Evolutionary conservation across 495 filamentous ascomycete genomes (phyloP).

Genomic region (Hypoxylon subgilvum): DNA sequence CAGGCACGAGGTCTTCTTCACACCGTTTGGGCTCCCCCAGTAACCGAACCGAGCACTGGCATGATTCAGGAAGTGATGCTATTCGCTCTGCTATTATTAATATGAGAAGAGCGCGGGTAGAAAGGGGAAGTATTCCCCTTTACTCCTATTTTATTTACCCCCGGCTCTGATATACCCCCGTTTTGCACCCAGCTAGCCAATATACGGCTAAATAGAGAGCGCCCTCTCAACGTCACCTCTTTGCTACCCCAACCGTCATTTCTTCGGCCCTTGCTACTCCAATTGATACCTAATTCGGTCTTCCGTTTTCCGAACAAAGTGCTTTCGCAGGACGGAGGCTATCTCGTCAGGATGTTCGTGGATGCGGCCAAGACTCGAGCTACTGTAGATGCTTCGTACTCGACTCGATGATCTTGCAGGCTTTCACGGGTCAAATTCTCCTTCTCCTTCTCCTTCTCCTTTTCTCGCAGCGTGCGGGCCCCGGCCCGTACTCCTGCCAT

Average conservation of each 20-base stretch:
- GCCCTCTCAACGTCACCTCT: conserved; percentile 35
- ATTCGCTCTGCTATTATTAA: conserved; percentile 33
- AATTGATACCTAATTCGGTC: conserved; percentile 29
- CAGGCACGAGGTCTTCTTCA: conserved; percentile 34
- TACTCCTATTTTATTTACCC: conserved; percentile 31
- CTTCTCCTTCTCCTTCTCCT: not conserved
- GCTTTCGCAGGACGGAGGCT: conserved; percentile 27
- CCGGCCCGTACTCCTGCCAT: conserved; percentile 32
- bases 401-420: conserved; percentile 33
- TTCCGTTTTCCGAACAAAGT: conserved; percentile 42
- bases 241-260: conserved; percentile 30
- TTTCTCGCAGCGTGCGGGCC: conserved; percentile 9
- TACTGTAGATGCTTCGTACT: conserved; percentile 32
- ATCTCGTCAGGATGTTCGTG: conserved; percentile 19
- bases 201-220: conserved; percentile 44
- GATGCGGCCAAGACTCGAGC: conserved; percentile 34
- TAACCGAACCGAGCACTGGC: conserved; percentile 13
- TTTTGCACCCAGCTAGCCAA: conserved; percentile 21
- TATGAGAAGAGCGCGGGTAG: conserved; percentile 19
- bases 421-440: conserved; percentile 18
- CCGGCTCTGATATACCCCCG: conserved; percentile 29
- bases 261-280: conserved; percentile 37
- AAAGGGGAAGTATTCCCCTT: conserved; percentile 29
- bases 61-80: conserved; percentile 10
- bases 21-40: conserved; percentile 14